Conservation (phyloP, 148 eudicot species). For the Chenopodium album region DNA sequence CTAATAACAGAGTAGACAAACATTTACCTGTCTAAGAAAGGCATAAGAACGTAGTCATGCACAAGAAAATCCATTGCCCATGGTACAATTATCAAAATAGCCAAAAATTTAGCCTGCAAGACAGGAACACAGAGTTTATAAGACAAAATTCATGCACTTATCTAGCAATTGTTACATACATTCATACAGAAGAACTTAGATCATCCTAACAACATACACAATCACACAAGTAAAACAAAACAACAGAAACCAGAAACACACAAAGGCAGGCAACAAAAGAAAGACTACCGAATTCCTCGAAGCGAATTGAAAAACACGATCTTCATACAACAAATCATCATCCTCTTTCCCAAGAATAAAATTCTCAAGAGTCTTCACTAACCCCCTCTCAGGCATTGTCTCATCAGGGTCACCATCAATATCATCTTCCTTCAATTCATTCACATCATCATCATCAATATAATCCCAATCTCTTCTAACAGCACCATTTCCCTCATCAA, state of each 20-base stretch:
- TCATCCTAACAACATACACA: constrained; percentile 1
- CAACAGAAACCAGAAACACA: neutral
- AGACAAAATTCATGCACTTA: neutral
- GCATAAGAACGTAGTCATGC: constrained; percentile 93
- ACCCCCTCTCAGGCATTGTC: constrained; percentile 62
- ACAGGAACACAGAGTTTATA: constrained; percentile 20
- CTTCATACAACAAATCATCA: constrained; percentile 73
- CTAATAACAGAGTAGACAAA: constrained; percentile 11
- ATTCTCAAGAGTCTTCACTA: constrained; percentile 64
- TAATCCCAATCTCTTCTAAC: constrained; percentile 37
- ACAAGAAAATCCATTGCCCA: constrained; percentile 86
- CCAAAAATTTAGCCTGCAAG: constrained; percentile 94
- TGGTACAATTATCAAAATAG: constrained; percentile 70
- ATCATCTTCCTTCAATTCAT: constrained; percentile 39
- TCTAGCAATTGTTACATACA: neutral
- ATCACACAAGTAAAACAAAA: neutral
- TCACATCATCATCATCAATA: constrained; percentile 20
- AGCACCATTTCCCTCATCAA: constrained; percentile 35
- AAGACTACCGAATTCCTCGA: constrained; percentile 73
- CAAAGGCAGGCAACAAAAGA: constrained; percentile 2
- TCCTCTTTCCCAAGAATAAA: constrained; percentile 65
- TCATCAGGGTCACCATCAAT: constrained; percentile 50
- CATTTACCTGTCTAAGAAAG: constrained; percentile 93
- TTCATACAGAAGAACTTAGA: neutral
- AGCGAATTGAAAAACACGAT: constrained; percentile 84